phyloP scores from a whole-genome alignment of 176 grass and related monocot genomes.

The Urochloa ruziziensis region DNA sequence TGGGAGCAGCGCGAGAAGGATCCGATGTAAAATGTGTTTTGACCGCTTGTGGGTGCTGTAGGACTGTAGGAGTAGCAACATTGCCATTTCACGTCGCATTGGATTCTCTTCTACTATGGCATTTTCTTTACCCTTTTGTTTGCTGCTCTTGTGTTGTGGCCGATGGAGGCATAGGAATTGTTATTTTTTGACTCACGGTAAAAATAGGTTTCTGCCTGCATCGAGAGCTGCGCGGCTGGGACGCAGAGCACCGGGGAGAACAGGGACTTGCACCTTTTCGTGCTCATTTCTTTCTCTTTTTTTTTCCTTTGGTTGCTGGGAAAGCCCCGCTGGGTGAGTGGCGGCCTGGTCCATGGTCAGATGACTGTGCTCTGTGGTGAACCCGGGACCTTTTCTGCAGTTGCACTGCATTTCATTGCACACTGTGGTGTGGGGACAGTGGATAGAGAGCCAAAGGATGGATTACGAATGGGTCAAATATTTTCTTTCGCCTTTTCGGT shows the following conservation, averaged over 20 bases:
- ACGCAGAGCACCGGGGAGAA: not conserved
- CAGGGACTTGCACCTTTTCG: constrained; percentile 22
- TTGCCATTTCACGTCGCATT: constrained; percentile 14
- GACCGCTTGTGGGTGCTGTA: not conserved
- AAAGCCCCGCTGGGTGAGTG: constrained; percentile 20
- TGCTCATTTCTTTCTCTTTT: not conserved
- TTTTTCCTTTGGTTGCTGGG: constrained; percentile 19
- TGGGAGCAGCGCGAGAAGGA: constrained; percentile 33
- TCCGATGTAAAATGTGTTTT: constrained; percentile 33
- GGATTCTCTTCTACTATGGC: constrained; percentile 32
- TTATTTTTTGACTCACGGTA: not conserved
- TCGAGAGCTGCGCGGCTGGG: constrained; percentile 7
- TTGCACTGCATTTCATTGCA: not conserved
- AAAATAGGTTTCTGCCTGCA: not conserved
- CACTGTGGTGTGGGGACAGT: not conserved
- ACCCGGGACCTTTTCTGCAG: not conserved
- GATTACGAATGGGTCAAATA: constrained; percentile 8
- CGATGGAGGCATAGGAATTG: constrained; percentile 4
- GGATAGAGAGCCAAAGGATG: not conserved
- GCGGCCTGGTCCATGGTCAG: constrained; percentile 21
- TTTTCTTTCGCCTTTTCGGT: constrained; percentile 8
- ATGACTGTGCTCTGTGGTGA: not conserved
- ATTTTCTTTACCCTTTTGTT: constrained; percentile 15
- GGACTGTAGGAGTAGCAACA: too few species aligned
- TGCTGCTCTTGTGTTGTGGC: not conserved